Evolutionary conservation across 1,139 yeast species (phyloP).

Genomic region (Diutina siamensis): DNA sequence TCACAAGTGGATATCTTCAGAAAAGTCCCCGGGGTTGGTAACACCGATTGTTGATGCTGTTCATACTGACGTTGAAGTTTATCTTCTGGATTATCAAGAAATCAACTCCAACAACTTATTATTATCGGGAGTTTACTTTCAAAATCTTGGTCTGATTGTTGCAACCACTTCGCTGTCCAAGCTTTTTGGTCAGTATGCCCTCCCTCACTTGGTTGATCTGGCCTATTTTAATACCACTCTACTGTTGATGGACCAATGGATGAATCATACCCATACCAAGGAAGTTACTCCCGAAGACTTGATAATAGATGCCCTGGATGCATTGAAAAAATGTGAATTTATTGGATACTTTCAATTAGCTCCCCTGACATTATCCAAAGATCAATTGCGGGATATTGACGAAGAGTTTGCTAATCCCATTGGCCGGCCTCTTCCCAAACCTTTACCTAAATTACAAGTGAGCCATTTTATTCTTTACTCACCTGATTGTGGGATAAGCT

Average conservation of each 20-base stretch:
- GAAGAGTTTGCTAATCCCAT: slow-evolving; percentile 58
- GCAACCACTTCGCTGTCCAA: slow-evolving; percentile 60
- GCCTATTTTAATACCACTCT: slow-evolving; percentile 31
- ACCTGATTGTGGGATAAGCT: slow-evolving; percentile 72
- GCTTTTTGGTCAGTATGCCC: slow-evolving; percentile 51
- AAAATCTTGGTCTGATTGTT: slow-evolving; percentile 56
- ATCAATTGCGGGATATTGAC: slow-evolving; percentile 52
- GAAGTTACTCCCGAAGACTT: slow-evolving; percentile 28
- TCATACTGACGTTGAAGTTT: slow-evolving; percentile 16
- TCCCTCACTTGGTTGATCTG: slow-evolving; percentile 44
- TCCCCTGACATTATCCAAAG: slow-evolving; percentile 40
- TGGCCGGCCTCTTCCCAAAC: slow-evolving; percentile 56
- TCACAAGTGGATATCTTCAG: neutral
- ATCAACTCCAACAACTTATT: slow-evolving; percentile 32
- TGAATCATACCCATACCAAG: slow-evolving; percentile 30
- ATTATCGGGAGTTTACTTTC: slow-evolving; percentile 60
- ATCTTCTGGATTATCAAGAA: slow-evolving; percentile 30
- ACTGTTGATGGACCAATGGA: slow-evolving; percentile 24
- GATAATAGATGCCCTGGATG: slow-evolving; percentile 18
- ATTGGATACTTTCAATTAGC: slow-evolving; percentile 57
- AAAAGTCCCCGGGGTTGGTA: neutral
- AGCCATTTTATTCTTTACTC: slow-evolving; percentile 57
- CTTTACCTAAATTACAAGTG: slow-evolving; percentile 45
- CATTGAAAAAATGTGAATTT: slow-evolving; percentile 57
- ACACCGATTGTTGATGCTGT: slow-evolving; percentile 20